Conservation (phyloP, 2,329 filamentous ascomycete genomes). For the Xylaria digitata region DNA sequence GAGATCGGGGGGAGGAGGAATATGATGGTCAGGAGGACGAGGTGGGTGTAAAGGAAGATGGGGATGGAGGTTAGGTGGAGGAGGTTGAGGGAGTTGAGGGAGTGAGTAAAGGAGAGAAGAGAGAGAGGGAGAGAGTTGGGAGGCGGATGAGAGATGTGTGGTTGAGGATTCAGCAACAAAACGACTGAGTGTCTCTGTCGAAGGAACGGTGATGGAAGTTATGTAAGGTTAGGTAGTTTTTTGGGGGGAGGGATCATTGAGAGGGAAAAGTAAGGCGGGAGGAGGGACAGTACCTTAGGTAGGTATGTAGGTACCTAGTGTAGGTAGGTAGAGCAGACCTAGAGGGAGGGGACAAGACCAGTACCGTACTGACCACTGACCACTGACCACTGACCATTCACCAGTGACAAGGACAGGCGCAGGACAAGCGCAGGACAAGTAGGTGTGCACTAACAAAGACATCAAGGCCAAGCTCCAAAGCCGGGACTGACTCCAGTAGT, state of each 20-base stretch:
- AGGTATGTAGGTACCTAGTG: too few species aligned
- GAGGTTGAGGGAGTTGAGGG: conserved; percentile 23
- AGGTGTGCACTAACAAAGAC: background rate
- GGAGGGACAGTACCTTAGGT: conserved; percentile 2
- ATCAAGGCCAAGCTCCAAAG: conserved; percentile 36
- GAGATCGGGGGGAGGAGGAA: conserved; percentile 28
- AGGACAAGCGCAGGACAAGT: too few species aligned
- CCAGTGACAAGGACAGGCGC: too few species aligned
- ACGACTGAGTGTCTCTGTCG: conserved; percentile 33
- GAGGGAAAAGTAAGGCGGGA: conserved; percentile 38
- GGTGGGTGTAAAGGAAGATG: conserved; percentile 28
- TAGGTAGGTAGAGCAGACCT: too few species aligned
- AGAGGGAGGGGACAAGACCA: conserved; percentile 27
- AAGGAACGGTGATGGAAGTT: conserved; percentile 39
- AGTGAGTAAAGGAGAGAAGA: conserved; percentile 1
- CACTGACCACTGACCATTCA: too few species aligned
- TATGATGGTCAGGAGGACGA: conserved; percentile 25
- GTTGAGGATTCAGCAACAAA: conserved; percentile 36
- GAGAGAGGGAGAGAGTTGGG: conserved; percentile 32
- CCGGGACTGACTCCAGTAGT: conserved; percentile 34
- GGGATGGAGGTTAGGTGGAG: background rate
- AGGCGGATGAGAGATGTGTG: conserved; percentile 31
- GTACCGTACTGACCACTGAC: background rate
- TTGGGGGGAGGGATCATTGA: conserved; percentile 25
- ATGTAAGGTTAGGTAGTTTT: conserved; percentile 33